Base-by-base conservation (phyloP, 495 filamentous ascomycete species). In the Penicillium dipodomyicola region DNA sequence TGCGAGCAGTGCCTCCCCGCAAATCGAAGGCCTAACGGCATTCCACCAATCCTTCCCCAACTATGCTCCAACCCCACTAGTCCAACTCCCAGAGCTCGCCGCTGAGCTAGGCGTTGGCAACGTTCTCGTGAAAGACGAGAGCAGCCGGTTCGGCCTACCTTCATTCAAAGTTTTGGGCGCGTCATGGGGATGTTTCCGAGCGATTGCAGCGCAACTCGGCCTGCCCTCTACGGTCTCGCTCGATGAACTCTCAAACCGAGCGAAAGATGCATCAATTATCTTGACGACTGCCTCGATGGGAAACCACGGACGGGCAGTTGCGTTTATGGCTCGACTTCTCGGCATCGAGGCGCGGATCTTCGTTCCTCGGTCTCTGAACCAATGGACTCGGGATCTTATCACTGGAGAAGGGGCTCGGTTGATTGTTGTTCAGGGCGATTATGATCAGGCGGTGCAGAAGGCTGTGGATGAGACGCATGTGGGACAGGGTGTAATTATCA, bases 141-240 rank as follows among this genome's bases (percentile, higher is more conserved):
- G 76, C 45, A 64, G 68, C 50, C 74, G 84, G 25, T 76, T 85
- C 56, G 80, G 85, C 1, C 79, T 92, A 1, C 85, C 87, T 0
- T 79, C 87, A 0, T 91, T 90, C 78, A 92, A 92, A 66, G 84
- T 89, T 39, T 80, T 90, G 0, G 89, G 88, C 9, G 88, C 89
- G 0, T 86, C 85, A n/a, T 92, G 86, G 87, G 85, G 80, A 0
- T 75, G 78, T 44, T 84, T 82, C 59, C 79, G 80, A 35, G 82
- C 84, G 6, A 51, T 90, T 5, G 65, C 69, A 2, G 56, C 67
- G 1, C 56, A 72, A 5, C 65, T 83, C 15, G 66, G 60, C 2
- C 62, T 84, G 3, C 65, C 75, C 0, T 44, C 64, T 4, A 72
- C 71, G 7, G 56, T 67, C 2, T 50, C 67, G 22, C 35, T 85